These are phyloP conservation scores for Hortaea werneckii DNA, from an alignment of 2,329 filamentous ascomycete species.

Conservation along the genomic window DNA sequence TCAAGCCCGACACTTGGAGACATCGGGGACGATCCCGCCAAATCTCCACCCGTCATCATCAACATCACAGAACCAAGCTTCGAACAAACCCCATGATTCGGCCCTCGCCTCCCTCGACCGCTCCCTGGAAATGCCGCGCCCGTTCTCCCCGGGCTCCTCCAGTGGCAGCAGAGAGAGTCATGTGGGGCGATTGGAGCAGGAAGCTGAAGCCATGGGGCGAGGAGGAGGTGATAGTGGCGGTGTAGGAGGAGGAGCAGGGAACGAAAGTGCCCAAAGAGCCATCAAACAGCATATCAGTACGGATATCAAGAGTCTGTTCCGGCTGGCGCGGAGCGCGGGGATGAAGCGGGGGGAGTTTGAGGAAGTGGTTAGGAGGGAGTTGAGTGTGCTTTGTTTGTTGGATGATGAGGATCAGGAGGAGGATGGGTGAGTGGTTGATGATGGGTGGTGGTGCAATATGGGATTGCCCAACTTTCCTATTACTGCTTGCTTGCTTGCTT, in stretches of 20 bases:
- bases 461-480: no score
- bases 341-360: constrained; percentile 70
- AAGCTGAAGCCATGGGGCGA: constrained; percentile 20
- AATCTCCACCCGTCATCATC: not conserved
- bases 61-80: not conserved
- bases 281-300: constrained; percentile 71
- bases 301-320: constrained; percentile 65
- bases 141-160: constrained; percentile 35
- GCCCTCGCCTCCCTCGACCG: not conserved
- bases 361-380: constrained; percentile 57
- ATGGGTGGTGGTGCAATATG: not conserved
- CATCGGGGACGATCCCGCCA: not conserved
- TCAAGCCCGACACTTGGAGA: not conserved
- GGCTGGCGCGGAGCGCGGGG: constrained; percentile 58
- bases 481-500: no score
- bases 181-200: constrained; percentile 49
- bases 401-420: constrained; percentile 43
- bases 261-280: constrained; percentile 53
- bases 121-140: constrained; percentile 36
- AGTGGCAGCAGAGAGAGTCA: constrained; percentile 10
- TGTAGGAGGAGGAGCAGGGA: not conserved
- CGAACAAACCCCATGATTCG: not conserved
- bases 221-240: not conserved
- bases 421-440: not conserved
- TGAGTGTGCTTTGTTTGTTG: constrained; percentile 59